These are phyloP conservation scores for Erysimum cheiranthoides DNA, from an alignment of 345 rosid genomes.

Conservation along the genomic window DNA sequence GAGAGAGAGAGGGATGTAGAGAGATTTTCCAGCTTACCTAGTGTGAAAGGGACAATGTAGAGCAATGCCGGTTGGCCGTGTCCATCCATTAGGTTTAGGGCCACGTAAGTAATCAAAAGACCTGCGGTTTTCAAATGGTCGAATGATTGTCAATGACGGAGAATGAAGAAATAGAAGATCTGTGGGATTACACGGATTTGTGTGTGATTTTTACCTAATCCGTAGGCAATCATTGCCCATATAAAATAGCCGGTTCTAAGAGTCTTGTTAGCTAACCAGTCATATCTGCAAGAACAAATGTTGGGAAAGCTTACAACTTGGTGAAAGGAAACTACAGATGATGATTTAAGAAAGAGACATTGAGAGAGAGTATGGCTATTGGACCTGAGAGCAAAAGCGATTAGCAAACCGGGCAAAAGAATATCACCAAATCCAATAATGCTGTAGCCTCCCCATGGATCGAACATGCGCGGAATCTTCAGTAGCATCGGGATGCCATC, in stretches of 20 bases:
- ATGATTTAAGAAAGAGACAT: neutral
- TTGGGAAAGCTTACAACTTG: constrained; percentile 14
- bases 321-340: constrained; percentile 26
- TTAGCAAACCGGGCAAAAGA: constrained; percentile 87
- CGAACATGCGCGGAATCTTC: constrained; percentile 94
- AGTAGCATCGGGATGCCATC: constrained; percentile 98
- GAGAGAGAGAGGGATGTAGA: neutral
- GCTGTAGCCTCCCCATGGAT: constrained; percentile 99
- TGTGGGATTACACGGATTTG: neutral
- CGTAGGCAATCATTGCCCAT: constrained; percentile 95
- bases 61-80: constrained; percentile 96
- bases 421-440: constrained; percentile 99
- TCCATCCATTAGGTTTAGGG: constrained; percentile 94
- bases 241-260: constrained; percentile 90
- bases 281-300: constrained; percentile 64
- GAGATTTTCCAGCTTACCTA: constrained; percentile 57
- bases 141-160: constrained; percentile 3
- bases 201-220: constrained; percentile 67
- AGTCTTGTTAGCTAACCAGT: constrained; percentile 86
- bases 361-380: constrained; percentile 20
- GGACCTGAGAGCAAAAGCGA: constrained; percentile 95
- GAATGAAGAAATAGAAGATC: neutral
- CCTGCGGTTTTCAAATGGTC: constrained; percentile 54
- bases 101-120: constrained; percentile 92
- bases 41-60: constrained; percentile 92